Percentiles rank a stretch among this genome's conserved stretches.
These are phyloP conservation scores for Populus deltoides DNA, from an alignment of 345 rosid genomes.

Conservation along the genomic window DNA sequence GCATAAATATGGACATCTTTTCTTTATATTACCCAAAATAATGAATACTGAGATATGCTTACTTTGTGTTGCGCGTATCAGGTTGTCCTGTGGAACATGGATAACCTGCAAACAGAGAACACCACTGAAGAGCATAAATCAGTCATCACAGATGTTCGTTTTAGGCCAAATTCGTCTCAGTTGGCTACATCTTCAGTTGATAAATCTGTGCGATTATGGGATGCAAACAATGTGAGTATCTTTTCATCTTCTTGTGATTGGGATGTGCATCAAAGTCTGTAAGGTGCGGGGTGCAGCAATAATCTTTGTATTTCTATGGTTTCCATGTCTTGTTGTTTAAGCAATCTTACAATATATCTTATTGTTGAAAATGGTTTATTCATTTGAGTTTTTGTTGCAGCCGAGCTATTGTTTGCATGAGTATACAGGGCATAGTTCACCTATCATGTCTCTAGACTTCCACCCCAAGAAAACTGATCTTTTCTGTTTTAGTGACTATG, in stretches of 20 bases:
- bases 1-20: neutral
- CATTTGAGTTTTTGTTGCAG: slow-evolving; percentile 33
- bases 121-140: slow-evolving; percentile 55
- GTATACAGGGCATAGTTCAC: slow-evolving; percentile 47
- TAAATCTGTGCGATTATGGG: slow-evolving; percentile 70
- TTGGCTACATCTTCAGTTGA: slow-evolving; percentile 64
- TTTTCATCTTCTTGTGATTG: slow-evolving; percentile 13
- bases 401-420: slow-evolving; percentile 46
- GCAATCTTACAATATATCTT: neutral
- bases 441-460: slow-evolving; percentile 67
- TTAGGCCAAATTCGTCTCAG: slow-evolving; percentile 68
- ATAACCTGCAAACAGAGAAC: slow-evolving; percentile 46
- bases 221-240: slow-evolving; percentile 47
- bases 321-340: neutral
- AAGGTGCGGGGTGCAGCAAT: neutral
- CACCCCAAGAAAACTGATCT: slow-evolving; percentile 63
- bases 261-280: neutral
- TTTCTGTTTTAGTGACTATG: slow-evolving; percentile 55
- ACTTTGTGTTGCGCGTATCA: slow-evolving; percentile 21
- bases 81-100: slow-evolving; percentile 71
- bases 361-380: neutral
- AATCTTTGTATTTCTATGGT: neutral
- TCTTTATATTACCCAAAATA: neutral
- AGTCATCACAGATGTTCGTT: slow-evolving; percentile 66
- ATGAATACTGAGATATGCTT: neutral